phyloP scores from a whole-genome alignment of 148 eudicot genomes.

The Drosera capensis region DNA sequence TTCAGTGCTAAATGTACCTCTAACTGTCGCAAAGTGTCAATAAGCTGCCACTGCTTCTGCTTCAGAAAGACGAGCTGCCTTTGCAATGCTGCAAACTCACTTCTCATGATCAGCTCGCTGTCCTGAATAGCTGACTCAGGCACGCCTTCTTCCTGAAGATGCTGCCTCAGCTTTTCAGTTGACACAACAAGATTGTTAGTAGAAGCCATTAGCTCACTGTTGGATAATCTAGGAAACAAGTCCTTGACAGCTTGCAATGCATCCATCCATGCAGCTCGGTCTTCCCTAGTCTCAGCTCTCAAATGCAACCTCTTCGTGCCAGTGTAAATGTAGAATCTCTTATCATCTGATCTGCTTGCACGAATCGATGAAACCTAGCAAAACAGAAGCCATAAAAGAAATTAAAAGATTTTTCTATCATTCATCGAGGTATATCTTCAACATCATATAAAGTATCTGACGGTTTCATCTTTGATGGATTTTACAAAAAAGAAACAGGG shows the following conservation, averaged over 20 bases:
- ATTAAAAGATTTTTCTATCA: no score
- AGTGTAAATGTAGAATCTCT: slow-evolving; percentile 44
- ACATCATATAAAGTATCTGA: not conserved
- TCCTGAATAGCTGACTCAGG: slow-evolving; percentile 36
- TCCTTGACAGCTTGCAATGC: slow-evolving; percentile 48
- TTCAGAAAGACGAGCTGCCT: slow-evolving; percentile 36
- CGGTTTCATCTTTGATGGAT: no score
- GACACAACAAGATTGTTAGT: slow-evolving; percentile 25
- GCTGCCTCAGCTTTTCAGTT: slow-evolving; percentile 41
- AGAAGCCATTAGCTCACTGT: slow-evolving; percentile 44
- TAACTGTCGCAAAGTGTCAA: slow-evolving; percentile 41
- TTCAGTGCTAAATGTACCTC: slow-evolving; percentile 29
- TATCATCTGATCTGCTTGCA: slow-evolving; percentile 53
- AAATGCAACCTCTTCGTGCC: slow-evolving; percentile 56
- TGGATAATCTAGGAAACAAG: slow-evolving; percentile 47
- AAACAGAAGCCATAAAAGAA: not conserved
- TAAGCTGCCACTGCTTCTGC: slow-evolving; percentile 40
- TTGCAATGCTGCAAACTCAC: slow-evolving; percentile 36
- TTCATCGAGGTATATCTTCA: not conserved
- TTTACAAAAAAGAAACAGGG: no score
- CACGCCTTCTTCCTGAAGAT: slow-evolving; percentile 44
- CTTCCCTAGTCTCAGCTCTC: slow-evolving; percentile 49
- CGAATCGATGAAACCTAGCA: slow-evolving; percentile 43
- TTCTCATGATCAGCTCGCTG: slow-evolving; percentile 43
- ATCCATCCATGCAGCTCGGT: slow-evolving; percentile 40